phyloP scores from a whole-genome alignment of 768 basidiomycete genomes.

The Sarcomyxa edulis region DNA sequence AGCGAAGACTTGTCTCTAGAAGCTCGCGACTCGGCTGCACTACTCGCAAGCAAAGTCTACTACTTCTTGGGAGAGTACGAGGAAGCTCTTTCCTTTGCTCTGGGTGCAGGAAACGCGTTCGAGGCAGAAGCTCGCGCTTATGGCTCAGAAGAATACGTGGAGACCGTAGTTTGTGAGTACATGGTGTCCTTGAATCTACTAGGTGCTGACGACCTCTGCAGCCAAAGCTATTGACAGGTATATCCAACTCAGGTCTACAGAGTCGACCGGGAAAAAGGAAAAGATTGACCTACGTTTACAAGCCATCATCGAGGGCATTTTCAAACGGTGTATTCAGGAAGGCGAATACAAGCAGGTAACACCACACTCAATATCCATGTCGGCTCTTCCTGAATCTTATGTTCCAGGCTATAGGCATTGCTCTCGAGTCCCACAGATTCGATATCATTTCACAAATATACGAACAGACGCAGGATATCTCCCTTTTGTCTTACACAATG shows the following conservation, averaged over 20 bases:
- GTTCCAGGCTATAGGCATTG: conserved; percentile 85
- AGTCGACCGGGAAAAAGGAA: conserved; percentile 41
- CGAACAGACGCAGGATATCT: conserved; percentile 65
- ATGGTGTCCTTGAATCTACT: not conserved
- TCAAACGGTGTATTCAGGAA: conserved; percentile 78
- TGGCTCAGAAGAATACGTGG: conserved; percentile 82
- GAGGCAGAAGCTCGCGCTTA: conserved; percentile 59
- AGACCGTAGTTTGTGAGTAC: conserved; percentile 88
- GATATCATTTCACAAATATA: conserved; percentile 84
- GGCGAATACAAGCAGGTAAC: conserved; percentile 87
- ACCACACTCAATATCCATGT: no score
- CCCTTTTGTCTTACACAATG: conserved; percentile 86
- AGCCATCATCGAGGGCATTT: conserved; percentile 85
- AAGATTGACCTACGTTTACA: conserved; percentile 79
- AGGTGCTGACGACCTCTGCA: conserved; percentile 22
- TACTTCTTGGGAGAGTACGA: conserved; percentile 95
- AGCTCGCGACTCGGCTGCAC: conserved; percentile 77
- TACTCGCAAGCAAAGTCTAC: conserved; percentile 97
- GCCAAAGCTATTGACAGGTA: conserved; percentile 97
- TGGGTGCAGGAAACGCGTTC: conserved; percentile 86
- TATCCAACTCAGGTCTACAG: conserved; percentile 62
- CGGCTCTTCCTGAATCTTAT: no score
- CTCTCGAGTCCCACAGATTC: conserved; percentile 84
- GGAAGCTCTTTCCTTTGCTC: conserved; percentile 92
- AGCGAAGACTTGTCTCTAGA: conserved; percentile 66